phyloP scores from a whole-genome alignment of 441 rosid genomes.

The Metrosideros polymorpha region DNA sequence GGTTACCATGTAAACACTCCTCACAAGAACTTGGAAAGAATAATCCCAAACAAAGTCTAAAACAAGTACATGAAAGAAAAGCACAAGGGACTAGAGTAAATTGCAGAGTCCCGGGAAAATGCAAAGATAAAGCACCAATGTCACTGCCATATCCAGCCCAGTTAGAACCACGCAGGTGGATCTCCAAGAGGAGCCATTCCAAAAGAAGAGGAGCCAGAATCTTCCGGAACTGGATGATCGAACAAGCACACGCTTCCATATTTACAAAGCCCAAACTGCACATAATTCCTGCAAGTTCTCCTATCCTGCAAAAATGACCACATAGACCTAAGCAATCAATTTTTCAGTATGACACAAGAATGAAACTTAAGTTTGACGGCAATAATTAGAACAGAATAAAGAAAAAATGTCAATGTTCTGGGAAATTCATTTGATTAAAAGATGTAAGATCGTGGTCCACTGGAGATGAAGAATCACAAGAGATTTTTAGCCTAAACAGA shows the following conservation, averaged over 20 bases:
- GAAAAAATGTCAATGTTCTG: not conserved
- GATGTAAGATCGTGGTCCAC: not conserved
- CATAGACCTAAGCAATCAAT: not conserved
- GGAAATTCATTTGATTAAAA: not conserved
- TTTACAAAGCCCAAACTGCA: constrained; percentile 9
- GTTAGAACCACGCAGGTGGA: not conserved
- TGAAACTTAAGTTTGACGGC: not conserved
- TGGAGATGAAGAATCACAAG: not conserved
- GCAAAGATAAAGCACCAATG: not conserved
- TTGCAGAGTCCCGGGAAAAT: not conserved
- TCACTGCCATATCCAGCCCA: not conserved
- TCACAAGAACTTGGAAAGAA: not conserved
- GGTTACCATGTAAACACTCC: not conserved
- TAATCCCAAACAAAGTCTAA: not conserved
- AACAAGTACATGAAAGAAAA: not conserved
- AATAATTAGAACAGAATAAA: not conserved
- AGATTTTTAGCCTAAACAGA: not conserved
- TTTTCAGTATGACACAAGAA: not conserved
- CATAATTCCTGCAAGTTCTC: constrained; percentile 13
- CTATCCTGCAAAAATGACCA: constrained; percentile 6
- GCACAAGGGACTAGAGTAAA: not conserved
- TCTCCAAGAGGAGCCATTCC: not conserved
- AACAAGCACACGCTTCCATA: constrained; percentile 14
- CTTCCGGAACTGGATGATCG: constrained; percentile 10
- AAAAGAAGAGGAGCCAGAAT: not conserved